Evolutionary conservation across 805 yeast genomes (phyloP).

Genomic region (Wickerhamomyces ciferrii): DNA sequence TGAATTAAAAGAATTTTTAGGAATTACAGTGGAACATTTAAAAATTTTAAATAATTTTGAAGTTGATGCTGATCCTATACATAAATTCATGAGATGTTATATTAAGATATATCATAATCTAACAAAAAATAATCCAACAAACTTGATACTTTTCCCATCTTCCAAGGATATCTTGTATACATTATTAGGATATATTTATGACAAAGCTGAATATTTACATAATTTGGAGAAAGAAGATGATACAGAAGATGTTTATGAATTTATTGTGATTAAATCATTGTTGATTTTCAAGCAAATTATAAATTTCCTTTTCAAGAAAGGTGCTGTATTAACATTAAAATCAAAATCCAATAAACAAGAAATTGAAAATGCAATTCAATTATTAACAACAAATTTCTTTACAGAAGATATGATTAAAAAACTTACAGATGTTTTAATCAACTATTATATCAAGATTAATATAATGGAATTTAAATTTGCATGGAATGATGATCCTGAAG

Average conservation of each 20-base stretch:
- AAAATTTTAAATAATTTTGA: constrained; percentile 51
- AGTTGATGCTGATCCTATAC: constrained; percentile 43
- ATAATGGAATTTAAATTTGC: constrained; percentile 67
- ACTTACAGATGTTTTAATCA: constrained; percentile 61
- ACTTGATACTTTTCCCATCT: constrained; percentile 64
- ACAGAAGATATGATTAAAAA: constrained; percentile 49
- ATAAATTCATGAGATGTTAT: constrained; percentile 67
- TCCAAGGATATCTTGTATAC: constrained; percentile 57
- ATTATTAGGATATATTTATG: constrained; percentile 53
- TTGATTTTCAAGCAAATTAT: constrained; percentile 60
- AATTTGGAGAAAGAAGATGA: constrained; percentile 44
- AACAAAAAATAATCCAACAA: constrained; percentile 56
- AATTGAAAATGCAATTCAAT: constrained; percentile 47
- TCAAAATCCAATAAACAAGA: constrained; percentile 64
- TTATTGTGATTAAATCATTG: constrained; percentile 61
- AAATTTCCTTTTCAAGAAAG: constrained; percentile 56
- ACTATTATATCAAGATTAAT: constrained; percentile 67
- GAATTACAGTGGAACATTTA: constrained; percentile 51
- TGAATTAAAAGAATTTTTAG: constrained; percentile 57
- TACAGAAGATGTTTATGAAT: constrained; percentile 61
- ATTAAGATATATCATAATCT: constrained; percentile 68
- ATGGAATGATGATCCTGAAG: constrained; percentile 89
- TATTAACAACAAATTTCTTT: constrained; percentile 50
- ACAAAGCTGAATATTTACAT: constrained; percentile 62
- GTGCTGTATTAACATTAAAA: constrained; percentile 56